Conservation (phyloP, 257 asterid species). For the Hygrophila difformis region DNA sequence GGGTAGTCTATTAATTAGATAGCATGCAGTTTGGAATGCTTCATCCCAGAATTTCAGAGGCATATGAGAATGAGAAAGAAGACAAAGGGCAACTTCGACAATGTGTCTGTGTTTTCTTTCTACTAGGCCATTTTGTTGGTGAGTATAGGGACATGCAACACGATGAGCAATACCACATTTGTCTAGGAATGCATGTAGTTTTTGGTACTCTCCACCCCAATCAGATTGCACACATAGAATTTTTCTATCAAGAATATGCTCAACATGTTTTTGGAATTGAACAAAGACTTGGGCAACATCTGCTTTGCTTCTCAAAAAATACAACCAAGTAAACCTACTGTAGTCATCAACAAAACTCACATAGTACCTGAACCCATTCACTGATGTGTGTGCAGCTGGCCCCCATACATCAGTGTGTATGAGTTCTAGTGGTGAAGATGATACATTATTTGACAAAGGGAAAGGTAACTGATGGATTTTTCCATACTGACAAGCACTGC, state of each 20-base stretch:
- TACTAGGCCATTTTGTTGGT: background rate
- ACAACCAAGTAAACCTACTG: background rate
- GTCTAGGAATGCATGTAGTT: background rate
- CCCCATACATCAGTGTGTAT: too few relatives aligned
- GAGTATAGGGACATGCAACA: background rate
- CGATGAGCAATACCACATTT: constrained; percentile 6
- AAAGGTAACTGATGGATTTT: too few relatives aligned
- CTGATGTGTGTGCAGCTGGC: too few relatives aligned
- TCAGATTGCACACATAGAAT: background rate
- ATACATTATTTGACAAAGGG: too few relatives aligned
- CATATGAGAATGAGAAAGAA: background rate
- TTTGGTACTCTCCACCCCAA: constrained; percentile 7
- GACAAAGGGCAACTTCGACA: background rate
- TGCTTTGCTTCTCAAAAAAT: background rate
- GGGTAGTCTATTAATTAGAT: constrained; percentile 7
- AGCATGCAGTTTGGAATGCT: background rate
- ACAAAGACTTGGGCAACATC: background rate
- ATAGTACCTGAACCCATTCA: background rate
- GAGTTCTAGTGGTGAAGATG: too few relatives aligned
- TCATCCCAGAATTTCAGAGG: background rate
- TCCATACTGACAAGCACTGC: too few relatives aligned
- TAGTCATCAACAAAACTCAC: background rate
- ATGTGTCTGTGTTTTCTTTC: constrained; percentile 10
- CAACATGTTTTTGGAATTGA: background rate
- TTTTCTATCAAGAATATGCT: background rate